Evolutionary conservation across 768 basidiomycete species (phyloP).

Genomic region (Ramaria sp.): DNA sequence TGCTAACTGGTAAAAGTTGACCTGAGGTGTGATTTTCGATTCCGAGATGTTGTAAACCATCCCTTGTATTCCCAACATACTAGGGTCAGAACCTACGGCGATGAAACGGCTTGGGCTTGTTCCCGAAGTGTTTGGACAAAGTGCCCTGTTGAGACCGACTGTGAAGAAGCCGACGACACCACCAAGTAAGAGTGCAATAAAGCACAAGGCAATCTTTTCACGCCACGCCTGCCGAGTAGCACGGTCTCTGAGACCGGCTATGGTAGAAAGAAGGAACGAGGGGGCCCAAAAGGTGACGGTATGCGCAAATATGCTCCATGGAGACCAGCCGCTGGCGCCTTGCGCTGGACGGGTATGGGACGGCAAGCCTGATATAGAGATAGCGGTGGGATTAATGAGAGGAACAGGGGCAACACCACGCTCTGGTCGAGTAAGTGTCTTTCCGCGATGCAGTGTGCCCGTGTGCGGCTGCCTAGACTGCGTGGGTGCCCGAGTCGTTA

Average conservation of each 20-base stretch:
- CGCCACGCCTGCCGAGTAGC: slow-evolving; percentile 85
- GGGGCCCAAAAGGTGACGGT: slow-evolving; percentile 90
- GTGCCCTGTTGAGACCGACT: slow-evolving; percentile 84
- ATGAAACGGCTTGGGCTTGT: slow-evolving; percentile 30
- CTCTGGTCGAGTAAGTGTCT: slow-evolving; percentile 95
- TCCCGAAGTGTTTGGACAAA: slow-evolving; percentile 59
- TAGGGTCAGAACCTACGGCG: slow-evolving; percentile 41
- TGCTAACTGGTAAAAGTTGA: slow-evolving; percentile 51
- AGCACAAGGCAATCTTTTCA: slow-evolving; percentile 91
- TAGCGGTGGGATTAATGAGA: slow-evolving; percentile 74
- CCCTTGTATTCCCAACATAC: slow-evolving; percentile 71
- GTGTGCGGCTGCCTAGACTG: slow-evolving; percentile 29
- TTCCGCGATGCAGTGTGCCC: slow-evolving; percentile 71
- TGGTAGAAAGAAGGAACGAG: slow-evolving; percentile 52
- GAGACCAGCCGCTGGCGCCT: slow-evolving; percentile 24
- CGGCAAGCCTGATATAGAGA: slow-evolving; percentile 26
- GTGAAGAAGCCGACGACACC: slow-evolving; percentile 81
- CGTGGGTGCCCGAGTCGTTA: slow-evolving; percentile 42
- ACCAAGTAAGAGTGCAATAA: slow-evolving; percentile 73
- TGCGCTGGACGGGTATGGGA: slow-evolving; percentile 20
- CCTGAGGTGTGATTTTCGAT: slow-evolving; percentile 30
- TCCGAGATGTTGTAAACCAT: slow-evolving; percentile 63
- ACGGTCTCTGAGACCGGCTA: slow-evolving; percentile 76
- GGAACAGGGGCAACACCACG: slow-evolving; percentile 88
- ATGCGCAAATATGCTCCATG: slow-evolving; percentile 77